Base-by-base conservation (phyloP, 257 asterid species). In the Plantago major region DNA sequence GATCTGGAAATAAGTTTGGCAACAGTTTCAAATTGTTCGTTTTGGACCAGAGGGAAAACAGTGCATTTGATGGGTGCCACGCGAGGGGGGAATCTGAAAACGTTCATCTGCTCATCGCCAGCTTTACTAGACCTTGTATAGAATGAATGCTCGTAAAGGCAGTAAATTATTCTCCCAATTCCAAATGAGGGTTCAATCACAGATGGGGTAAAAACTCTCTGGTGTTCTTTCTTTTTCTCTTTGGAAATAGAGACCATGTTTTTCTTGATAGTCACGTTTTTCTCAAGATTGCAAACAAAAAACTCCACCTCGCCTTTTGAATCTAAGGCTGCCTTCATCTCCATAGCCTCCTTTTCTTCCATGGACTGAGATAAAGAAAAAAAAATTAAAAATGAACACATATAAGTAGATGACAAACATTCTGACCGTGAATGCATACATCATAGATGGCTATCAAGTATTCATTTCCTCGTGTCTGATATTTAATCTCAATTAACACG, bases 151-250 rank as follows among this genome's bases (percentile, higher is more conserved):
- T 90, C 96, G 52, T 69, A 87, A 44, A 90, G 90, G 75, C 96
- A 90, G 71, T 90, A 90, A 56, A 90, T 87, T 66, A 90, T 90
- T 63, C 97, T 75, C 58, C 97, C 97, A 61, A 90, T 83, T 15
- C 97, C 97, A 72, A 90, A 90, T 2, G 96, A 90, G 17, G 96
- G 97, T 58, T 90, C 97, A 58, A 90, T 87, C 63, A 90, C 96
- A 8, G 97, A 90, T 7, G 97, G 97, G 10, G 95, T 90, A 72
- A 90, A 90, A 68, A 81, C 86, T 71, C 97, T 81, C 67, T 90
- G 95, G 69, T 90, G 96, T 73, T 90, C 97, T 60, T 87, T 90
- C 65, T 69, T 85, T 56, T 46, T 82, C 68, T 87, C 93, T 72
- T 87, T 85, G 48, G 89, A 83, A 55, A 90, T 90, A 0, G 87